These are phyloP conservation scores for Melastoma malabathricum DNA, from an alignment of 345 rosid species.

Conservation along the genomic window DNA sequence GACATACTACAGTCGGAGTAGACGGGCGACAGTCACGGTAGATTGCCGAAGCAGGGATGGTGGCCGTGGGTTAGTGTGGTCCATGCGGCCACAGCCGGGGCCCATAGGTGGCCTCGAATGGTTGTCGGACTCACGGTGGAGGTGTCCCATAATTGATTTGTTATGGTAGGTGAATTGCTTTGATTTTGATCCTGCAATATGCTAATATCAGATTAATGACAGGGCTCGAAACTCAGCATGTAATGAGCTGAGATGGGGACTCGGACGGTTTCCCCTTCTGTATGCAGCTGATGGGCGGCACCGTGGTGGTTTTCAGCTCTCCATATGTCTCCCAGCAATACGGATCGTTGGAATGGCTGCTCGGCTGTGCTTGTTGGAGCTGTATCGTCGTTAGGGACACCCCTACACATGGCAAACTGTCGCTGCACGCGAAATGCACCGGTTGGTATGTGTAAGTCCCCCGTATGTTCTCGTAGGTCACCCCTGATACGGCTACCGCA, in stretches of 20 bases:
- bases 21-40: no score
- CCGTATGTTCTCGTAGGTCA: conserved; percentile 50
- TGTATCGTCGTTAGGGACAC: conserved; percentile 41
- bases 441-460: conserved; percentile 69
- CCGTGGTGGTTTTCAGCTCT: conserved; percentile 38
- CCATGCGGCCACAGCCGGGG: no score
- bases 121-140: no score
- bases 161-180: no score
- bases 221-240: conserved; percentile 38
- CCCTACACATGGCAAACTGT: conserved; percentile 62
- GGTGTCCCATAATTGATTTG: no score
- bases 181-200: no score
- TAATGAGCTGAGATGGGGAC: conserved; percentile 16
- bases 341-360: conserved; percentile 23
- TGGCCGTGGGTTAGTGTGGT: no score
- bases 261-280: conserved; percentile 31
- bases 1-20: no score
- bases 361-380: conserved; percentile 37
- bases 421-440: conserved; percentile 72
- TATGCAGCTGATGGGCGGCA: conserved; percentile 59
- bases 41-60: no score
- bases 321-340: conserved; percentile 82
- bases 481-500: conserved; percentile 59
- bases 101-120: no score
- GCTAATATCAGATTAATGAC: no score